Percentiles rank a stretch among this genome's conserved stretches.
Conservation (phyloP, 140 eudicot genomes). For the Stevia rebaudiana region DNA sequence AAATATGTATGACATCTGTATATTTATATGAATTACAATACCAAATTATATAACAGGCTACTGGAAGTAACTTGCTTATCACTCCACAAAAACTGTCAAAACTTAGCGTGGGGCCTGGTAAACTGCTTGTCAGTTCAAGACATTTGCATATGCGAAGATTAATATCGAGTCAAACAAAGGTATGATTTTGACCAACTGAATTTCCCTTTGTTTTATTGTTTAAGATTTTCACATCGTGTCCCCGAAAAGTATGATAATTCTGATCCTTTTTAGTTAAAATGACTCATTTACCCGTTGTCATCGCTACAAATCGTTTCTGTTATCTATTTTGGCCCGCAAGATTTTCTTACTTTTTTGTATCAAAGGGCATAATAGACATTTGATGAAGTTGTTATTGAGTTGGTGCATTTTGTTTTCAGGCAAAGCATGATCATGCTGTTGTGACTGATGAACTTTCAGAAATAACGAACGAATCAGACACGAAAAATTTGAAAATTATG, state of each 20-base stretch:
- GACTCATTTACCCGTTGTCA: constrained; percentile 7
- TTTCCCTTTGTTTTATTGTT: neutral
- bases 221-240: neutral
- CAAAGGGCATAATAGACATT: neutral
- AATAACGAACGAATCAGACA: constrained; percentile 33
- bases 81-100: constrained; percentile 26
- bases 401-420: constrained; percentile 36
- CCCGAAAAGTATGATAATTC: neutral
- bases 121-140: constrained; percentile 15
- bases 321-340: neutral
- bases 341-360: neutral
- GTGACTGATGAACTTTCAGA: constrained; percentile 49
- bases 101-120: constrained; percentile 26
- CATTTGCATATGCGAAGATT: constrained; percentile 26
- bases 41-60: constrained; percentile 29
- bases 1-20: neutral
- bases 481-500: constrained; percentile 36
- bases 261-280: constrained; percentile 6
- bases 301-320: neutral
- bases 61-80: constrained; percentile 31
- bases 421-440: constrained; percentile 38
- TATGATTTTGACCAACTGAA: constrained; percentile 8
- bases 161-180: constrained; percentile 32
- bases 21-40: neutral
- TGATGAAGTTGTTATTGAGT: neutral